Evolutionary conservation across 108 stramenopile genomes (phyloP).

Genomic region (Licmophora abbreviata): DNA sequence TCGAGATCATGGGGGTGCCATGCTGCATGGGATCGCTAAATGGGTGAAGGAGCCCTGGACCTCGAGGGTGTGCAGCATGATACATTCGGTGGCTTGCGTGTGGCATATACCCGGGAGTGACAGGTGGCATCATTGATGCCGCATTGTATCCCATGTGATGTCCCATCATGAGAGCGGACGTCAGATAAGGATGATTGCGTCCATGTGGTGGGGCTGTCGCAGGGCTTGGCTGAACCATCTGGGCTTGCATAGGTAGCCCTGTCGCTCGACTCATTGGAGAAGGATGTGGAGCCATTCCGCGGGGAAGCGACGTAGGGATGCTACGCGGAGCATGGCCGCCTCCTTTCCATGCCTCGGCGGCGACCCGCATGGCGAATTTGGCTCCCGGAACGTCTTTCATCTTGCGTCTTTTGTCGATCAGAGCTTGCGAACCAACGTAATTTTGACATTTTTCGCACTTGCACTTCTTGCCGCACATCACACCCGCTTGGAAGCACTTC

Average conservation of each 20-base stretch:
- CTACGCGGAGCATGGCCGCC: too few species aligned
- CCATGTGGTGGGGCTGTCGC: too few species aligned
- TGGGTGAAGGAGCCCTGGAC: too few species aligned
- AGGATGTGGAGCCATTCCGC: conserved; percentile 18
- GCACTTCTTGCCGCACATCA: conserved; percentile 89
- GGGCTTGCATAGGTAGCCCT: conserved; percentile 11
- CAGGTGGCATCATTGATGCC: too few species aligned
- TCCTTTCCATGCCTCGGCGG: conserved; percentile 62
- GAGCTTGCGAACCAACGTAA: conserved; percentile 59
- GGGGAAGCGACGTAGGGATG: too few species aligned
- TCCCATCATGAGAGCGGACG: too few species aligned
- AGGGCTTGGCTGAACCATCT: conserved; percentile 3
- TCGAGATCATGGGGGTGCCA: conserved; percentile 6
- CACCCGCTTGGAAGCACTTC: conserved; percentile 89
- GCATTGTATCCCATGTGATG: conserved; percentile 3
- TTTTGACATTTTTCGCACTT: conserved; percentile 91
- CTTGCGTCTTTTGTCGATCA: conserved; percentile 76
- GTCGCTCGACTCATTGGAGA: conserved; percentile 14
- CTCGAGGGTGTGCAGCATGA: too few species aligned
- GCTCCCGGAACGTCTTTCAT: conserved; percentile 78
- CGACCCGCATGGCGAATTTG: conserved; percentile 51
- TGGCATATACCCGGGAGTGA: too few species aligned
- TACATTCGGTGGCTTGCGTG: too few species aligned
- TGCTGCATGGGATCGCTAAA: conserved; percentile 13
- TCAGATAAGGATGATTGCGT: too few species aligned